Percentiles rank a stretch among this genome's conserved stretches.
These are phyloP conservation scores for Paspalum notatum DNA, from an alignment of 176 grass and related monocot genomes.

Conservation along the genomic window DNA sequence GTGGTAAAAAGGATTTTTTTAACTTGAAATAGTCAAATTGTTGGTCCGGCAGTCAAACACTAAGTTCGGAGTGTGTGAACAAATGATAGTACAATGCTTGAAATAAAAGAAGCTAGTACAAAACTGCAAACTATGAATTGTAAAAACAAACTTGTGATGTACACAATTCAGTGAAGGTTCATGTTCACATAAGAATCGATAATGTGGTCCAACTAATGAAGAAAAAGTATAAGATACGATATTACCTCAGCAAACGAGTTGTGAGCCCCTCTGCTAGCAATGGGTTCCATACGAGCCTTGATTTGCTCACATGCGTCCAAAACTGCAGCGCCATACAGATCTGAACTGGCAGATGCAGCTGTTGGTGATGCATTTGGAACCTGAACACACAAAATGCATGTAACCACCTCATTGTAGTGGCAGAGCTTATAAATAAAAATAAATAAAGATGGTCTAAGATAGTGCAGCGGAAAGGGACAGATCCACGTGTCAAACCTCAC, in stretches of 20 bases:
- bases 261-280: constrained; percentile 65
- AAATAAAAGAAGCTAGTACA: constrained; percentile 23
- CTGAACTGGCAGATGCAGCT: constrained; percentile 94
- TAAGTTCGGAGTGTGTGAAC: neutral
- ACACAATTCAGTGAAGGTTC: constrained; percentile 13
- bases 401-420: neutral
- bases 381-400: constrained; percentile 52
- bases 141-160: neutral
- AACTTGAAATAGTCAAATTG: neutral
- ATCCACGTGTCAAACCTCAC: constrained; percentile 41
- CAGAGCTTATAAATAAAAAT: neutral
- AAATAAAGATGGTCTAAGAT: neutral
- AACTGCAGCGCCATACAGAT: constrained; percentile 95
- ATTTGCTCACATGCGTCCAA: constrained; percentile 97
- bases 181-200: constrained; percentile 9
- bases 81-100: neutral
- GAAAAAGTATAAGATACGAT: constrained; percentile 18
- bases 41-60: neutral
- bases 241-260: constrained; percentile 91
- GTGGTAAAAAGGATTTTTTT: neutral
- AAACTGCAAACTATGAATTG: neutral
- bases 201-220: neutral
- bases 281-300: constrained; percentile 82
- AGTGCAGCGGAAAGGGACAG: neutral
- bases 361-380: constrained; percentile 95